Base-by-base conservation (phyloP, 2,329 filamentous ascomycete genomes). In the Penicillium sp. region DNA sequence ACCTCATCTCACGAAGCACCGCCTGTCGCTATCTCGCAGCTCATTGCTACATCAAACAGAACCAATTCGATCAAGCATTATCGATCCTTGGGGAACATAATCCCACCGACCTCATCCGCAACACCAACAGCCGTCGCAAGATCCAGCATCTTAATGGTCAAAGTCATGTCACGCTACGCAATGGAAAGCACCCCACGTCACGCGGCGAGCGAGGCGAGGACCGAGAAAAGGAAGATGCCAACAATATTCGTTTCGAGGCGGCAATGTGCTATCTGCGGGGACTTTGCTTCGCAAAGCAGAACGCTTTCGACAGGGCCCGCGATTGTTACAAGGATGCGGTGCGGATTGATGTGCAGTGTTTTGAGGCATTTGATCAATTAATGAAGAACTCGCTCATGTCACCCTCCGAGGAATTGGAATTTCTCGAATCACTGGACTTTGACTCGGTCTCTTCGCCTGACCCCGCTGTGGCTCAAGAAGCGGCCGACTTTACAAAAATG, bases 271-370 rank as follows among this genome's bases (percentile, higher is more conserved):
- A 96, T 71, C 78, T 99, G 48, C 83, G 94, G 21, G 94, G 94
- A 5, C 83, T 96, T 46, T 97, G 95, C 79, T 97, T 92, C 71
- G 92, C 94, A 6, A 96, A 96, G 75, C 91, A 96, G 72, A 99
- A 97, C 73, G 90, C 93, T 23, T 97, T 97, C 67, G 94, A 99
- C 71, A 87, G 92, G 29, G 94, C 94, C 48, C 97, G 97, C 73
- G 92, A 97, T 67, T 97, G 94, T 77, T 99, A 97, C 81, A 97
- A 97, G 77, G 91, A 96, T 67, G 94, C 94, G 2, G 92, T 97
- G 42, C 87, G 90, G 58, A 97, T 99, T 68, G 94, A 99, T 70
- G 92, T 97, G 3, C 92, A 96, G 73, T 99, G 94, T 75, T 97
- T 96, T 70, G 94, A 99, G 75, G 94, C 94, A 0, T 97, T 99